Conservation (phyloP, 1,284 basidiomycete genomes). For the Kalmanozyma brasiliensis region DNA sequence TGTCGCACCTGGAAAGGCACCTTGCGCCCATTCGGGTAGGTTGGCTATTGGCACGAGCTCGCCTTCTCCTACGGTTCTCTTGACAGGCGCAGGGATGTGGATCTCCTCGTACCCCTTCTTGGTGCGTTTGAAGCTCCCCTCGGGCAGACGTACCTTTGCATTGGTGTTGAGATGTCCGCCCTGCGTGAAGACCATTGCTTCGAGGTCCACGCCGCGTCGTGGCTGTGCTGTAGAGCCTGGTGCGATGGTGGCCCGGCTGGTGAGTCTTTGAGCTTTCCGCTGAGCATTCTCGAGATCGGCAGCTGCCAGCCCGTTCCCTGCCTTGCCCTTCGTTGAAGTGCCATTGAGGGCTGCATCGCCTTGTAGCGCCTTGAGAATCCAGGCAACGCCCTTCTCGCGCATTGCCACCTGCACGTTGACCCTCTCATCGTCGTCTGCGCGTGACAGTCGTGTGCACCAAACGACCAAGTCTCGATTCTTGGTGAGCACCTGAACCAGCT, state of each 20-base stretch:
- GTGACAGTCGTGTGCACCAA: slow-evolving; percentile 96
- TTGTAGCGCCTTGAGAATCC: slow-evolving; percentile 87
- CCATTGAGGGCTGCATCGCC: slow-evolving; percentile 25
- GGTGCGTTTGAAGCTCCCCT: slow-evolving; percentile 95
- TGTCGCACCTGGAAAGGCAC: slow-evolving; percentile 72
- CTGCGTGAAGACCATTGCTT: slow-evolving; percentile 93
- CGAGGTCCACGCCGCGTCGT: slow-evolving; percentile 86
- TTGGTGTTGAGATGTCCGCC: slow-evolving; percentile 97
- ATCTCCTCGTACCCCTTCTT: slow-evolving; percentile 99
- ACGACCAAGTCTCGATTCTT: slow-evolving; percentile 96
- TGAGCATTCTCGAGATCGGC: slow-evolving; percentile 80
- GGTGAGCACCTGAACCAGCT: slow-evolving; percentile 87
- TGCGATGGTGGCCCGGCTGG: slow-evolving; percentile 86
- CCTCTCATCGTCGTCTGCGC: slow-evolving; percentile 87
- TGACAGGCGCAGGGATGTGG: slow-evolving; percentile 92
- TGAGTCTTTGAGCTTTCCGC: slow-evolving; percentile 71
- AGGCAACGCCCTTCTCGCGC: slow-evolving; percentile 95
- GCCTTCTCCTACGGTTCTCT: slow-evolving; percentile 72
- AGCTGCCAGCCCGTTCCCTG: slow-evolving; percentile 70
- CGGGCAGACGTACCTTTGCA: slow-evolving; percentile 96
- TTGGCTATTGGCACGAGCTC: slow-evolving; percentile 80
- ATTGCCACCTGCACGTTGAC: slow-evolving; percentile 97
- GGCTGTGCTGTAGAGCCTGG: slow-evolving; percentile 86
- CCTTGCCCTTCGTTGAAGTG: slow-evolving; percentile 26
- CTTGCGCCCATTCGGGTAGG: slow-evolving; percentile 83